These are phyloP conservation scores for Fragilaria crotonensis DNA, from an alignment of 108 stramenopile genomes.

Conservation along the genomic window DNA sequence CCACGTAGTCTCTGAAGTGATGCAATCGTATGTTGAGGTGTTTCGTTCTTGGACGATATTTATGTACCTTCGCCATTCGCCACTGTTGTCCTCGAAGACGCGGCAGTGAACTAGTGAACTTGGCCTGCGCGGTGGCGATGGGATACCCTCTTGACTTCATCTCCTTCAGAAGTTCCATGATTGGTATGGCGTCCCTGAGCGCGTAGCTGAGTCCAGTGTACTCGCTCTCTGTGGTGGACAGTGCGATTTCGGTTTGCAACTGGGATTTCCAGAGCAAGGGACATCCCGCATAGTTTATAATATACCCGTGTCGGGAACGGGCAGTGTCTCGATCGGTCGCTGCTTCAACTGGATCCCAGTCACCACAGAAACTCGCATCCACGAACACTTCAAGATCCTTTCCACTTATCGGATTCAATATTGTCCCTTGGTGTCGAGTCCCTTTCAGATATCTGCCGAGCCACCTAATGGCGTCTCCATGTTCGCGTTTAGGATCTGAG, in stretches of 20 bases:
- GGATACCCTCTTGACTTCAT: not conserved
- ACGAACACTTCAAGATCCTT: not conserved
- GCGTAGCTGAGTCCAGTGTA: too few relatives aligned
- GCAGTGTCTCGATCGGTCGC: not conserved
- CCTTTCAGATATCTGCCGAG: conserved; percentile 21
- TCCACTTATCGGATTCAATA: not conserved
- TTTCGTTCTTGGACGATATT: too few relatives aligned
- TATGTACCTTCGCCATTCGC: conserved; percentile 12
- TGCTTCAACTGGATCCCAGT: too few relatives aligned
- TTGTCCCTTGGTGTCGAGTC: conserved; percentile 13
- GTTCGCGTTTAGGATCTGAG: too few relatives aligned
- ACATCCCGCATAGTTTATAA: too few relatives aligned
- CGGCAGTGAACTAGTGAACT: conserved; percentile 21
- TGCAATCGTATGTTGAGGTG: too few relatives aligned
- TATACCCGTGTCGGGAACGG: conserved; percentile 16
- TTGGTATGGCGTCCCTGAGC: too few relatives aligned
- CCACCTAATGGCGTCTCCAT: conserved; percentile 17
- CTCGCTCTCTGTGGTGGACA: too few relatives aligned
- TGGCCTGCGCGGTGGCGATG: not conserved
- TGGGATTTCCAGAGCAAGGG: too few relatives aligned
- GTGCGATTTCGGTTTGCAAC: too few relatives aligned
- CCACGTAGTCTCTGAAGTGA: too few relatives aligned
- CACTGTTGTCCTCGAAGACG: conserved; percentile 31
- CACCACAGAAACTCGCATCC: too few relatives aligned
- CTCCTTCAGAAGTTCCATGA: conserved; percentile 24